phyloP scores from a whole-genome alignment of 2,329 filamentous ascomycete genomes.

The Fusarium cicatricum region DNA sequence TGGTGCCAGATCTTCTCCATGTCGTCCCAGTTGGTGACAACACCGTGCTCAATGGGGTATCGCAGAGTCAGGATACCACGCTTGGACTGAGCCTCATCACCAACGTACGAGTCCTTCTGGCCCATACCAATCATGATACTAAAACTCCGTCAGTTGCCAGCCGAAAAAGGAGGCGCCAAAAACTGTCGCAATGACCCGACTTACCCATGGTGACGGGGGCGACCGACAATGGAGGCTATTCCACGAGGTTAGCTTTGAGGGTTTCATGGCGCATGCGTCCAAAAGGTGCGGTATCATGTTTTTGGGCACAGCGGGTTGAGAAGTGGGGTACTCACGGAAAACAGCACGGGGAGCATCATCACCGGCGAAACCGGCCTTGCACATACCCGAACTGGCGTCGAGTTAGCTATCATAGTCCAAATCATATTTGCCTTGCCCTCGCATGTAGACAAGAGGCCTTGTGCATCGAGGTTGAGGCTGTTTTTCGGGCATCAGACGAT shows the following conservation, averaged over 20 bases:
- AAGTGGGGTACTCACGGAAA: slow-evolving; percentile 84
- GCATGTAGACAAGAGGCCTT: slow-evolving; percentile 5
- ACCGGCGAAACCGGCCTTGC: slow-evolving; percentile 99
- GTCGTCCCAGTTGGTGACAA: slow-evolving; percentile 99
- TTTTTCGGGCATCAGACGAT: slow-evolving; percentile 36
- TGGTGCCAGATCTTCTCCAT: slow-evolving; percentile 99
- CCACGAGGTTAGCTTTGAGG: slow-evolving; percentile 47
- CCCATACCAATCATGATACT: slow-evolving; percentile 99
- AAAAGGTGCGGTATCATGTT: slow-evolving; percentile 23
- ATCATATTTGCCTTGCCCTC: background rate
- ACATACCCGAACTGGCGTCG: slow-evolving; percentile 94
- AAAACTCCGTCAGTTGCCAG: slow-evolving; percentile 37
- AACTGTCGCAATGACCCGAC: slow-evolving; percentile 47
- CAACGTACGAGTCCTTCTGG: slow-evolving; percentile 99
- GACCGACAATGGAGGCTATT: slow-evolving; percentile 97
- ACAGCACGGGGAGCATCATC: slow-evolving; percentile 99
- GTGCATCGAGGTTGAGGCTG: slow-evolving; percentile 22
- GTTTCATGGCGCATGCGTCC: slow-evolving; percentile 16
- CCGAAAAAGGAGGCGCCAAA: slow-evolving; percentile 21
- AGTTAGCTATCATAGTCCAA: slow-evolving; percentile 48
- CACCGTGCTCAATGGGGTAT: slow-evolving; percentile 99
- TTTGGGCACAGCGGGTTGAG: slow-evolving; percentile 30
- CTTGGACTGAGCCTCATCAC: slow-evolving; percentile 99
- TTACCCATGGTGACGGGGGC: slow-evolving; percentile 99
- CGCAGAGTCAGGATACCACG: slow-evolving; percentile 99